Evolutionary conservation across 2,329 filamentous ascomycete genomes (phyloP).

Genomic region (Colletotrichum sp.): DNA sequence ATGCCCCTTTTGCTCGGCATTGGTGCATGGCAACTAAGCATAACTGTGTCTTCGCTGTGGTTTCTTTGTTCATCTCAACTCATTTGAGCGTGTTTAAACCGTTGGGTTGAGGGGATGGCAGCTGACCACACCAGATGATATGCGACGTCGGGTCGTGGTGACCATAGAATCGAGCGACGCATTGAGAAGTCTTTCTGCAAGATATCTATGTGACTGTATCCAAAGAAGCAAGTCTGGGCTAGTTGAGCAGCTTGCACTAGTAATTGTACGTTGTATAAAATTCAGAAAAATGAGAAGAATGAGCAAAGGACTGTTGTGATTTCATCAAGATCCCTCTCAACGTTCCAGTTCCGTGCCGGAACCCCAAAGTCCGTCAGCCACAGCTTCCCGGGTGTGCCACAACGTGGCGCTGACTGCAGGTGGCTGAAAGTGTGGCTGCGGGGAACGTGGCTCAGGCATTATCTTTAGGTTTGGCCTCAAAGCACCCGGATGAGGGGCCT

Average conservation of each 20-base stretch:
- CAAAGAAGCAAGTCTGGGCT: too few species aligned
- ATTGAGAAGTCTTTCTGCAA: too few species aligned
- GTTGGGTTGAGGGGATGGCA: neutral
- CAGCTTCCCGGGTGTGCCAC: neutral
- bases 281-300: too few species aligned
- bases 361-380: neutral
- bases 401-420: neutral
- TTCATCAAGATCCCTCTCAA: too few species aligned
- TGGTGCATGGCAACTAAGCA: neutral
- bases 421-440: neutral
- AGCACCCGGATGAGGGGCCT: neutral
- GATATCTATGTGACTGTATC: too few species aligned
- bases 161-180: too few species aligned
- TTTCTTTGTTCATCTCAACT: neutral
- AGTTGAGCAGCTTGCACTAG: too few species aligned
- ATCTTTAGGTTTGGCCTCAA: neutral
- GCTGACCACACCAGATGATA: neutral
- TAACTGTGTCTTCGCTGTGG: neutral
- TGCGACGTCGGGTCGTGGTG: neutral
- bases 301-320: too few species aligned
- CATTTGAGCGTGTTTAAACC: neutral
- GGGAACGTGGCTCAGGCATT: neutral
- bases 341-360: neutral
- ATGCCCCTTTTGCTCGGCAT: neutral
- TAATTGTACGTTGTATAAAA: accelerated